Evolutionary conservation across 2,329 filamentous ascomycete genomes (phyloP), one percentile per base, ranked within the genome.

Genomic region (Penicillium janthinellum): DNA sequence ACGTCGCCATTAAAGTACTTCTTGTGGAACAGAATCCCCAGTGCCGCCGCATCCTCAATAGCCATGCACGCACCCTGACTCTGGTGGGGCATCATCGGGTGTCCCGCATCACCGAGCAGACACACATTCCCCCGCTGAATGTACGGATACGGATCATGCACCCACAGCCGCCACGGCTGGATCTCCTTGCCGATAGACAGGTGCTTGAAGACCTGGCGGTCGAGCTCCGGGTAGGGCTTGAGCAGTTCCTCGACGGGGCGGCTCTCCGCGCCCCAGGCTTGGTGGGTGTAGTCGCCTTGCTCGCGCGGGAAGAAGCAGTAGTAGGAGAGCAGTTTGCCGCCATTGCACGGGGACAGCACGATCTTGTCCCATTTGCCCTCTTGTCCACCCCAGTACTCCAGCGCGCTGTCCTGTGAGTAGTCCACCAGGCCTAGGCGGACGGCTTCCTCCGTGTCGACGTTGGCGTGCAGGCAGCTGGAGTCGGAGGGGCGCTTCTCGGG

Each of bases 31-130:
- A 89, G 59, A 15, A 89, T 84, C 0, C 87, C 87, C 0, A 90
- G 71, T 0, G 85, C 85, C 0, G 84, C 87, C 0, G 86, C 85
- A 60, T 89, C 87, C 70, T 89, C 87, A 47, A 89, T 88, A 0
- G 87, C 86, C 85, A 87, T 88, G 65, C 86, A 88, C 0, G 87
- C 87, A 4, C 88, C 88, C 71, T 90, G 88, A 58, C 84, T 87
- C 70, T 90, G 88, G 67, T 90, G 82, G 1, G 87, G 86, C 83
- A 89, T 85, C 85, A 88, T 88, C 1, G 87, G 87, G 67, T 89
- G 87, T 2, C 81, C 87, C 8, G 88, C 88, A 68, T 90, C 88
- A 4, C 88, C 88, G 12, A 90, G 70, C 0, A 90, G 74, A 55
- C 84, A 87, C 0, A 82, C 81, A 28, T 73, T 78, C 12, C 73